phyloP scores from a whole-genome alignment of 202 grass and related monocot species.

The Panicum hallii region DNA sequence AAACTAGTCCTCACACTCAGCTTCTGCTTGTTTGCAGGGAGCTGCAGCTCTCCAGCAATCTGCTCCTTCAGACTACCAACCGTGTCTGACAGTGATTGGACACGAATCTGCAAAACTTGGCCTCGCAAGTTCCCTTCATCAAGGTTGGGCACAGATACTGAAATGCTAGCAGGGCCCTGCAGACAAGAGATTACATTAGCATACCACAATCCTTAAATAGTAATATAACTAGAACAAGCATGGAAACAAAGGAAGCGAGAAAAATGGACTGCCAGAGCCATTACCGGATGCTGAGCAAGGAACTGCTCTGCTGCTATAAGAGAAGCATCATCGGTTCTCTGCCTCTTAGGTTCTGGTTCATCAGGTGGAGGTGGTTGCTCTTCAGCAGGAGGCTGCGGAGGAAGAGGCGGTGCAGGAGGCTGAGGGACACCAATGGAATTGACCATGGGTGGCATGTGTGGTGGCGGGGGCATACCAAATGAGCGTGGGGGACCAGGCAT shows the following conservation, averaged over 20 bases:
- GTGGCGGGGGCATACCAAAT: constrained; percentile 59
- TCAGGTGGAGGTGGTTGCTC: constrained; percentile 88
- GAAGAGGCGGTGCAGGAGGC: constrained; percentile 65
- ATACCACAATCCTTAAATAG: constrained; percentile 1
- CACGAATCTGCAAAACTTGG: constrained; percentile 74
- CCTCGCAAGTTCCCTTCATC: constrained; percentile 98
- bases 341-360: constrained; percentile 95
- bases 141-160: constrained; percentile 82
- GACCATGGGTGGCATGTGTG: constrained; percentile 52
- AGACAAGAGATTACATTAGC: constrained; percentile 50
- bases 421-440: constrained; percentile 60
- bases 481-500: constrained; percentile 60
- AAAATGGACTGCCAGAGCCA: constrained; percentile 13
- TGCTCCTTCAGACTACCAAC: constrained; percentile 94
- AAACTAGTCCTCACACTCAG: constrained; percentile 83
- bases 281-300: constrained; percentile 86
- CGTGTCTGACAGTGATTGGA: constrained; percentile 89
- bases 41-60: constrained; percentile 95
- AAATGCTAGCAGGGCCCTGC: constrained; percentile 79
- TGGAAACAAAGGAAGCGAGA: constrained; percentile 17
- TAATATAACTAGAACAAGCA: constrained; percentile 15
- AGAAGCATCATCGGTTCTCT: constrained; percentile 77
- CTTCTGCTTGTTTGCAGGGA: constrained; percentile 98
- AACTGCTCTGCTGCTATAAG: constrained; percentile 90
- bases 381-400: constrained; percentile 80